Base-by-base conservation (phyloP, 192 early-diverging fungal genomes). In the Coemansia sp. region DNA sequence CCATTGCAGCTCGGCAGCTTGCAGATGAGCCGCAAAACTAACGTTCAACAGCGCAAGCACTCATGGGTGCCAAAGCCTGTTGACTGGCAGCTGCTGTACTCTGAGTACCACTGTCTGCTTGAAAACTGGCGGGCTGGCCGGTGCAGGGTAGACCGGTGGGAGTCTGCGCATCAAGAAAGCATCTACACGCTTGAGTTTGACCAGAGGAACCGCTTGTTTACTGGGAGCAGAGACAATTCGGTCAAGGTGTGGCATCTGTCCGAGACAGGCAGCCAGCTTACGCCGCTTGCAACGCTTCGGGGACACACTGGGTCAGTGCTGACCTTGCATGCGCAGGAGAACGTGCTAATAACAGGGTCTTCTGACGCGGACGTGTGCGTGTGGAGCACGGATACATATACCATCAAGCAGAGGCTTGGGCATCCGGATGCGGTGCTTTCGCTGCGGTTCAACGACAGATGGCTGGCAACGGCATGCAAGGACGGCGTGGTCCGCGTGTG, bases 121-220 rank as follows among this genome's bases (percentile, higher is more conserved):
- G 60, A 60, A 14, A 90, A 96, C 72, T 98, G 95, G 95, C 78
- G 61, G 17, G 28, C 65, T 5, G 91, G 90, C 7, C 70, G 73
- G 16, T 93, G 86, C 60, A 77, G 72, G 2, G 72, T 84, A 11
- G 80, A 76, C 16, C 83, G 89, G 33, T 83, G 93, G 31, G 86
- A 88, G 62, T 45, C 69, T 17, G 90, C 90, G 7, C 96, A 98
- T 64, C 65, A 82, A 0, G 96, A 96, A 51, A 88, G 92, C 36
- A 88, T 97, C 4, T 98, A 98, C 68, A 92, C 88, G 49, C 67
- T 93, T 55, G 91, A 93, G 76, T 90, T 91, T 71, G 90, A 91
- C 48, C 71, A 82, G 10, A 48, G 84, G 52, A 92, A 86, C 68
- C 60, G 75, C 66, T 69, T 93, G 38, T 84, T 90, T 4, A 91